Percentiles rank a stretch among this genome's conserved stretches.
Evolutionary conservation across 2,329 filamentous ascomycete species (phyloP).

Genomic region (Penicillium sp.): DNA sequence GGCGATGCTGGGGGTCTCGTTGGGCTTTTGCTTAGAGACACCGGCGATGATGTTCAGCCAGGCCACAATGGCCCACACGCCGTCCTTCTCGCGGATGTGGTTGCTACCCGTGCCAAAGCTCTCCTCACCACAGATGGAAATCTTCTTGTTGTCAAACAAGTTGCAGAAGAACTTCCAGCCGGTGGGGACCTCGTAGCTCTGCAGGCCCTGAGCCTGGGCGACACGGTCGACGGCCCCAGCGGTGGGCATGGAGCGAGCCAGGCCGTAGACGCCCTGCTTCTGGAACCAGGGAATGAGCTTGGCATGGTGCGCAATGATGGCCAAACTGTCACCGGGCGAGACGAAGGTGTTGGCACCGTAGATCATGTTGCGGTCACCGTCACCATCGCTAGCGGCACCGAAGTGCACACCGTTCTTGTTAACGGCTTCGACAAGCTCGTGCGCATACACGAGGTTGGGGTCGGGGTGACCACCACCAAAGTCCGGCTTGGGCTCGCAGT

Average conservation of each 20-base stretch:
- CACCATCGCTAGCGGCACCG: constrained; percentile 91
- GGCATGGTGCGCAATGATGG: constrained; percentile 96
- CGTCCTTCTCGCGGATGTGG: constrained; percentile 98
- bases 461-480: constrained; percentile 97
- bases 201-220: constrained; percentile 85
- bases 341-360: constrained; percentile 96
- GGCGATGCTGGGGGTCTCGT: constrained; percentile 82
- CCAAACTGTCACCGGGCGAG: constrained; percentile 92
- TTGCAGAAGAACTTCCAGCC: constrained; percentile 99
- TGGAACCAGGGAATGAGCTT: constrained; percentile 97
- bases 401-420: constrained; percentile 92
- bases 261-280: constrained; percentile 91
- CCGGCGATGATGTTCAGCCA: constrained; percentile 99
- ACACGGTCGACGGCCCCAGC: constrained; percentile 94
- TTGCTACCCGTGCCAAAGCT: constrained; percentile 97
- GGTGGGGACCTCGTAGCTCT: constrained; percentile 94
- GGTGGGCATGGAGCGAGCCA: constrained; percentile 96
- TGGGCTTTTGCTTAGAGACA: constrained; percentile 76
- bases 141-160: constrained; percentile 88
- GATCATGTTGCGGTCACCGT: constrained; percentile 99
- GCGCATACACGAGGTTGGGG: constrained; percentile 94
- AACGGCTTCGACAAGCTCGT: constrained; percentile 88
- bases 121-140: constrained; percentile 98
- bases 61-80: constrained; percentile 92
- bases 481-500: constrained; percentile 87